Evolutionary conservation across 208 protist genomes (phyloP), one percentile per base, ranked within the genome.

Genomic region (Trypanosoma caninum): DNA sequence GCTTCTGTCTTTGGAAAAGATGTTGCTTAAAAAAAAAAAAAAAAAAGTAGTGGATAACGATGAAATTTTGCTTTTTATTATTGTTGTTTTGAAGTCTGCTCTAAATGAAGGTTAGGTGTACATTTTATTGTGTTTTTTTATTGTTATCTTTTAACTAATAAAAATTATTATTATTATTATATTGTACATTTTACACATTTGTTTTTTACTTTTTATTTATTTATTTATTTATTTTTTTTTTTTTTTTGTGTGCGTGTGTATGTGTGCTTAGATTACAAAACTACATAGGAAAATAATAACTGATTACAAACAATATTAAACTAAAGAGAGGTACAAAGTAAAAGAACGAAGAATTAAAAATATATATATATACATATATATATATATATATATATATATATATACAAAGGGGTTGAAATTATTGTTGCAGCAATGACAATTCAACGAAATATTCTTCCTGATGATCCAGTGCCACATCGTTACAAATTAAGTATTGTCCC

Each of bases 401-500:
- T 3, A 45, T 2, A 40, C 13, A 38, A 35, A 51, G 40, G 16
- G 25, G 40, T 40, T 16, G 16, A 42, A 55, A 55, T 47, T 13
- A 48, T n/a, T n/a, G n/a, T n/a, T n/a, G n/a, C 22, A 45, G 18
- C 54, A 65, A 56, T 59, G 62, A 3, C 41, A 28, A n/a, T 27
- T 59, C 10, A 61, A n/a, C 75, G 79, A 53, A 75, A 85, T 58
- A 57, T 89, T 47, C 65, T 92, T 41, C 81, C 85, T 9, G 59
- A 27, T n/a, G 69, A 59, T 37, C 76, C 82, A 38, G 66, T 27
- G 45, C 81, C 85, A 11, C 58, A 48, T 13, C 68, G 86, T 63
- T 94, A 94, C 53, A 78, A 80, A 30, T 50, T 94, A 1, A 53
- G 64, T 56, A 69, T 94, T 27, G 35, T 35, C 16, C 73, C 78